These are phyloP conservation scores for Nepenthes mirabilis DNA, from an alignment of 148 eudicot species.

Conservation along the genomic window DNA sequence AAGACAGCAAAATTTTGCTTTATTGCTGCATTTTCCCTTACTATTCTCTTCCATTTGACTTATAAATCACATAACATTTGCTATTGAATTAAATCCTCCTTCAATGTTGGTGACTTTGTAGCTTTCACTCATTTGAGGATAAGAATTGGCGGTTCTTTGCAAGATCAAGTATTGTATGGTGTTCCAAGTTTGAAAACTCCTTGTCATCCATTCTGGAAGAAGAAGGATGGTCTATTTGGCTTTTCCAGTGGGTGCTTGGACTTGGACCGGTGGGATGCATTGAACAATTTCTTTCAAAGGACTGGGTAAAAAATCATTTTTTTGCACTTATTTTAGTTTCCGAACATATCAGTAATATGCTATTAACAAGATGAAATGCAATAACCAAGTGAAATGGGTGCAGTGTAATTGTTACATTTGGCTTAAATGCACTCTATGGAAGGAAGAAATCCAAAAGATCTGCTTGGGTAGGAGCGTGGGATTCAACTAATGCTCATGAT, in stretches of 20 bases:
- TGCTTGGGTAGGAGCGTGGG: constrained; percentile 73
- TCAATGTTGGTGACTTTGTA: constrained; percentile 15
- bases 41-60: not conserved
- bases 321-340: not conserved
- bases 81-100: not conserved
- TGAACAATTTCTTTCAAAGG: constrained; percentile 48
- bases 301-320: constrained; percentile 45
- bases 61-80: not conserved
- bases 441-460: constrained; percentile 22
- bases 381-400: constrained; percentile 3
- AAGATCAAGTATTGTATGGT: constrained; percentile 71
- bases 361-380: not conserved
- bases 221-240: constrained; percentile 49
- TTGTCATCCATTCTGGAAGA: constrained; percentile 55
- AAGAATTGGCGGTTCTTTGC: constrained; percentile 89
- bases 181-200: constrained; percentile 42
- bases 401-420: constrained; percentile 72
- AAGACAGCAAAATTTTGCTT: not conserved
- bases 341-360: not conserved
- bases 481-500: constrained; percentile 54
- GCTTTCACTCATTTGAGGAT: constrained; percentile 71
- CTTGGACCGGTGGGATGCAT: constrained; percentile 75
- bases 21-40: not conserved
- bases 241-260: constrained; percentile 71
- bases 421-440: constrained; percentile 83